Evolutionary conservation across 768 basidiomycete species (phyloP).

Genomic region (Zangia roseola): DNA sequence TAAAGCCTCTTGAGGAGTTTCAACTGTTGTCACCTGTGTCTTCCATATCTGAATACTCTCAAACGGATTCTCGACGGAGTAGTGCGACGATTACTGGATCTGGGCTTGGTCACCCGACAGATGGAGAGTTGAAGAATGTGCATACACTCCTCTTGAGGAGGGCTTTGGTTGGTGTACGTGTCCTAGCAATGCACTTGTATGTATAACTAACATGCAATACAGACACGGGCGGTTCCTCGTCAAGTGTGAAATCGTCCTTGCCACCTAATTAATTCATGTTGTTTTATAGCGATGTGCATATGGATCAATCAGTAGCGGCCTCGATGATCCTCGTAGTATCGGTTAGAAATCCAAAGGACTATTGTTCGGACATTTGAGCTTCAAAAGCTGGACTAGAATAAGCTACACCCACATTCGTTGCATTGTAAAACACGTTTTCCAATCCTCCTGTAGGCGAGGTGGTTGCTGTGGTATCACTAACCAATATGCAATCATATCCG

Average conservation of each 20-base stretch:
- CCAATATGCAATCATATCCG: constrained; percentile 61
- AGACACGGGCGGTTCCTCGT: background rate
- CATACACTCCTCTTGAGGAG: background rate
- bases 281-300: background rate
- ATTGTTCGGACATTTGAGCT: background rate
- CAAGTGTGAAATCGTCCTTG: background rate
- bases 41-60: background rate
- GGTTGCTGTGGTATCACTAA: constrained; percentile 61
- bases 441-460: constrained; percentile 56
- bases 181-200: background rate
- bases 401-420: constrained; percentile 44
- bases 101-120: background rate
- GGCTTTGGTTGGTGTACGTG: constrained; percentile 6
- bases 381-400: background rate
- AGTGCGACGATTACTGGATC: background rate
- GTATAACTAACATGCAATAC: constrained; percentile 5
- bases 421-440: constrained; percentile 59
- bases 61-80: background rate
- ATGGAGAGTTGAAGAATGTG: background rate
- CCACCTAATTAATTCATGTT: background rate
- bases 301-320: constrained; percentile 4
- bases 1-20: background rate
- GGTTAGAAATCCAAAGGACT: constrained; percentile 56
- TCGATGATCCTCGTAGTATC: constrained; percentile 32
- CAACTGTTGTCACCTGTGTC: background rate